Base-by-base conservation (phyloP, 2,329 filamentous ascomycete genomes). In the Monilinia vaccinii-corymbosi region DNA sequence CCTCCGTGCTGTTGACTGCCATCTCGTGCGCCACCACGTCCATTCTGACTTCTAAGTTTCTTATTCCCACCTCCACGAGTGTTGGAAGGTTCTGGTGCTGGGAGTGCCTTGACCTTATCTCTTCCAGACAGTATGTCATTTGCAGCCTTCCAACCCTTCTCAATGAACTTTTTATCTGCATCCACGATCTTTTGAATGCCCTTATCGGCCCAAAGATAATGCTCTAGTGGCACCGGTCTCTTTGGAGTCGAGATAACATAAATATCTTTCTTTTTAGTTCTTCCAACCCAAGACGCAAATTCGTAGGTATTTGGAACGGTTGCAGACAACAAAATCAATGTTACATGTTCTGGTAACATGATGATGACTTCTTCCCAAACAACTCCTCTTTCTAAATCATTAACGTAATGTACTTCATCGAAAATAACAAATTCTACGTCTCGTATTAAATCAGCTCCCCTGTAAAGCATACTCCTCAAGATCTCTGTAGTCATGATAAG, bases 291-390 rank as follows among this genome's bases (percentile, higher is more conserved):
- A 0, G 92, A 97, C 1, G 94, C 94, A 69, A 99, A 99, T 72
- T 99, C 94, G 64, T 97, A 85, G 0, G 94, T 97, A 72, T 99
- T 99, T 1, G 94, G 94, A 0, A 99, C 94, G 0, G 94, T 99
- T 0, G 94, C 94, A 5, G 94, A 99, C 3, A 99, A 81, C 2
- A 97, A 78, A 66, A 99, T 99, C 25, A 99, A 81, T 2, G 94
- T 96, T 44, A 99, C 91, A 75, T 99, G 94, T 72, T 96, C 92
- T 0, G 94, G 94, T 59, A 99, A 80, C 94, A 99, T 97, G 70
- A 99, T 99, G 70, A 99, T 99, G 69, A 99, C 94, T 74, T 99
- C 94, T 74, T 99, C 94, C 94, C 94, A 99, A 0, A 99, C 94
- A 7, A 99, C 94, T 70, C 94, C 94, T 75, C 94, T 84, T 73